These are phyloP conservation scores for Hibiscus syriacus DNA, from an alignment of 345 rosid species.

Conservation along the genomic window DNA sequence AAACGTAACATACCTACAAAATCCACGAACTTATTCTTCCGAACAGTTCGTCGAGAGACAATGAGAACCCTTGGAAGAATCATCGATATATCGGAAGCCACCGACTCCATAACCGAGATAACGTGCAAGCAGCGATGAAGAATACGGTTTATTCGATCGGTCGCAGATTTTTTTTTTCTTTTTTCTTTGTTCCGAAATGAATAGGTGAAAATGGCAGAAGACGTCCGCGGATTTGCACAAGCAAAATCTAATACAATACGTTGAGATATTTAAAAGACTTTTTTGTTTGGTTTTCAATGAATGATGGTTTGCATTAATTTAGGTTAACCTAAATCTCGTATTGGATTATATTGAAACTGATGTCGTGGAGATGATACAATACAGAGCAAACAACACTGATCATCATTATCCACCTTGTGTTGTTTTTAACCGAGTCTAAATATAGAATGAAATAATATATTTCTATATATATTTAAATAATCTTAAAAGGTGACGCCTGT, in stretches of 20 bases:
- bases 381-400: background rate
- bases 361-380: background rate
- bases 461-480: too few species aligned
- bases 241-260: background rate
- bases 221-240: background rate
- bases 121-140: too few species aligned
- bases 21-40: constrained; percentile 53
- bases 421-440: too few species aligned
- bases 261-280: background rate
- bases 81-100: constrained; percentile 29
- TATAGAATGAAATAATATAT: too few species aligned
- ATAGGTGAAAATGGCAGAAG: background rate
- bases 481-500: too few species aligned
- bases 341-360: background rate
- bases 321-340: background rate
- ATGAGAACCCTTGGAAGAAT: constrained; percentile 49
- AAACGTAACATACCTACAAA: constrained; percentile 36
- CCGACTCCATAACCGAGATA: background rate
- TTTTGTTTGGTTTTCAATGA: too few species aligned
- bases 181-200: background rate
- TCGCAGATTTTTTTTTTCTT: background rate
- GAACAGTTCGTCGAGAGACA: constrained; percentile 53
- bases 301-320: background rate
- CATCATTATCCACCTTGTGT: too few species aligned
- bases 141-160: background rate